These are phyloP conservation scores for Nyssa sinensis DNA, from an alignment of 148 eudicot genomes.

Conservation along the genomic window DNA sequence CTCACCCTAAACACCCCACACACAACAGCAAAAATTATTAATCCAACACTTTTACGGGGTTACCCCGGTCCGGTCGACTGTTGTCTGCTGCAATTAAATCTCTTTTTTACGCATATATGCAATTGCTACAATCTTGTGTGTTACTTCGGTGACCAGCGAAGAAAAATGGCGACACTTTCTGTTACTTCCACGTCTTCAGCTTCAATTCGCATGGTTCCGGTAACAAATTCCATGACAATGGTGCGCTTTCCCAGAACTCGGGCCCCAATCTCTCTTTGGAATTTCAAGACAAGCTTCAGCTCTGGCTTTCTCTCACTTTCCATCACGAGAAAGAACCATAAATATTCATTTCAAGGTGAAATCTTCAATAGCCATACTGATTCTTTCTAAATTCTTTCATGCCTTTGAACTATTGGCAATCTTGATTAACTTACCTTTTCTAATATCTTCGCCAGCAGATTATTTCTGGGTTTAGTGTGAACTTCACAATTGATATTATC, in stretches of 20 bases:
- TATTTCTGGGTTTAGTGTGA: background rate
- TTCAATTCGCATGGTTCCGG: slow-evolving; percentile 6
- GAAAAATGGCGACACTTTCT: background rate
- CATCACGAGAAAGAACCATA: slow-evolving; percentile 11
- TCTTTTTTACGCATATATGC: no score
- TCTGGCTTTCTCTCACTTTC: slow-evolving; percentile 15
- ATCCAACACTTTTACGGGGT: no score
- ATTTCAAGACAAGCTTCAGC: slow-evolving; percentile 4
- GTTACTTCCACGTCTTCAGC: background rate
- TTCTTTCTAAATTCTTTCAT: background rate
- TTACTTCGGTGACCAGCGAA: background rate
- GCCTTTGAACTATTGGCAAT: background rate
- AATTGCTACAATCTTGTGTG: background rate
- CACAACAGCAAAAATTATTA: no score
- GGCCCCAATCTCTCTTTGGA: background rate
- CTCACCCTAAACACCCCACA: no score
- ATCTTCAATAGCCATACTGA: background rate
- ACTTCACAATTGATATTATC: background rate
- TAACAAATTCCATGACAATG: slow-evolving; percentile 2
- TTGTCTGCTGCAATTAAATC: no score
- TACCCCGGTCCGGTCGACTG: no score
- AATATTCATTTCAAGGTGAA: slow-evolving; percentile 30
- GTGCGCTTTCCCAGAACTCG: background rate
- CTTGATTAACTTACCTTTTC: background rate
- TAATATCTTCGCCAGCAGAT: background rate